Conservation (phyloP, 1,139 yeast species). For the Arxiozyma heterogenica region DNA sequence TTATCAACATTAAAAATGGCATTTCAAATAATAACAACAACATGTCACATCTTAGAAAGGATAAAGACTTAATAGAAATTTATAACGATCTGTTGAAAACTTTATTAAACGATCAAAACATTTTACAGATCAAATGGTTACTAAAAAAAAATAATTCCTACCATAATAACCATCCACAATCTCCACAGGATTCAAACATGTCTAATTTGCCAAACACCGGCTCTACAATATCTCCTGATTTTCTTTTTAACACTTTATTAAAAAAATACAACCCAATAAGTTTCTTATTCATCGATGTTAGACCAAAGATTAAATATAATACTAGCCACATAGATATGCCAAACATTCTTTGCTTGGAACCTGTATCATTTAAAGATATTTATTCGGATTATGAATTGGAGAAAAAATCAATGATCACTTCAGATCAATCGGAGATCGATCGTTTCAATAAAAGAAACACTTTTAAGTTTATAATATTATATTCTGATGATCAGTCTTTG, state of each 20-base stretch:
- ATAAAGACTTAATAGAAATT: slow-evolving; percentile 24
- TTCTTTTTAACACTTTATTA: slow-evolving; percentile 23
- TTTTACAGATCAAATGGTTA: slow-evolving; percentile 20
- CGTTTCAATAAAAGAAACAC: slow-evolving; percentile 44
- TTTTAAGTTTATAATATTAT: slow-evolving; percentile 55
- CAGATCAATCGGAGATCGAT: slow-evolving; percentile 45
- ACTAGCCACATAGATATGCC: slow-evolving; percentile 47
- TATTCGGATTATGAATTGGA: slow-evolving; percentile 55
- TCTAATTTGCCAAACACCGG: not conserved
- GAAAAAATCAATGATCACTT: slow-evolving; percentile 42
- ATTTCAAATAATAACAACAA: slow-evolving; percentile 1
- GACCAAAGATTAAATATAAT: slow-evolving; percentile 51
- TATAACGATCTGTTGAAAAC: slow-evolving; percentile 27
- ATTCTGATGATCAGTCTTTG: slow-evolving; percentile 34
- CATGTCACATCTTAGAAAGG: slow-evolving; percentile 7
- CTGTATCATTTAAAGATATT: slow-evolving; percentile 41
- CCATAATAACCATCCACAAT: not conserved
- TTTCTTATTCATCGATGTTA: slow-evolving; percentile 53
- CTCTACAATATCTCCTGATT: slow-evolving; percentile 17
- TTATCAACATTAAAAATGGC: slow-evolving; percentile 14
- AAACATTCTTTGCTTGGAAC: slow-evolving; percentile 63
- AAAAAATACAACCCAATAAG: slow-evolving; percentile 8
- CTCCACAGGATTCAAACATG: not conserved
- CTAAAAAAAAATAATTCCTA: slow-evolving; percentile 13
- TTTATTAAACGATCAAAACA: slow-evolving; percentile 22